These are phyloP conservation scores for Aeminium ludgeri DNA, from an alignment of 495 filamentous ascomycete genomes.

Conservation along the genomic window DNA sequence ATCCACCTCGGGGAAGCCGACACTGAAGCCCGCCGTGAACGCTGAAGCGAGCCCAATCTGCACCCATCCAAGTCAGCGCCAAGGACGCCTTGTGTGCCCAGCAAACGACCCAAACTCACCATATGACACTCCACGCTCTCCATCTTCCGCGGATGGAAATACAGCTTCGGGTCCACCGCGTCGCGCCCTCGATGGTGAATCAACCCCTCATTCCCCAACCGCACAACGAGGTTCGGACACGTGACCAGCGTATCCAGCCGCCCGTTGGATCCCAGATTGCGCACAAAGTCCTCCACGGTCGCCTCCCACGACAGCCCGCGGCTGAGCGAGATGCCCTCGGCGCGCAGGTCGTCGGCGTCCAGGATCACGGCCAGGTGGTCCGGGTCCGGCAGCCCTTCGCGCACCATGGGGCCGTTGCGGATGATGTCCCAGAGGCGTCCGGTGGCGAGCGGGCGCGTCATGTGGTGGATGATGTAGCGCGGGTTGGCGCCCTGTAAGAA, in stretches of 20 bases:
- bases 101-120: slow-evolving; percentile 6
- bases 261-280: slow-evolving; percentile 15
- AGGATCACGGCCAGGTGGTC: slow-evolving; percentile 14
- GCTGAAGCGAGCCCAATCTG: slow-evolving; percentile 12
- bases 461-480: slow-evolving; percentile 15
- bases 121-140: slow-evolving; percentile 2
- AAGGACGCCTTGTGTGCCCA: not conserved
- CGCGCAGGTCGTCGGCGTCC: slow-evolving; percentile 15
- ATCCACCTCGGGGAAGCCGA: slow-evolving; percentile 12
- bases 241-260: slow-evolving; percentile 16
- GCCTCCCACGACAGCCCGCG: slow-evolving; percentile 15
- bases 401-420: slow-evolving; percentile 12
- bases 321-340: slow-evolving; percentile 15
- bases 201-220: slow-evolving; percentile 15
- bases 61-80: not conserved
- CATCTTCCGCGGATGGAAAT: slow-evolving; percentile 12
- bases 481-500: slow-evolving; percentile 12
- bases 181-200: slow-evolving; percentile 17
- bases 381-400: slow-evolving; percentile 11
- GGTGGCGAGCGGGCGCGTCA: slow-evolving; percentile 12
- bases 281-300: slow-evolving; percentile 17
- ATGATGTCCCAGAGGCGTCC: slow-evolving; percentile 16
- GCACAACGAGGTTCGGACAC: slow-evolving; percentile 16
- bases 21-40: slow-evolving; percentile 13
- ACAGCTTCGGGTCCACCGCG: slow-evolving; percentile 13